Evolutionary conservation across 768 basidiomycete genomes (phyloP).

Genomic region (Russula compacta): DNA sequence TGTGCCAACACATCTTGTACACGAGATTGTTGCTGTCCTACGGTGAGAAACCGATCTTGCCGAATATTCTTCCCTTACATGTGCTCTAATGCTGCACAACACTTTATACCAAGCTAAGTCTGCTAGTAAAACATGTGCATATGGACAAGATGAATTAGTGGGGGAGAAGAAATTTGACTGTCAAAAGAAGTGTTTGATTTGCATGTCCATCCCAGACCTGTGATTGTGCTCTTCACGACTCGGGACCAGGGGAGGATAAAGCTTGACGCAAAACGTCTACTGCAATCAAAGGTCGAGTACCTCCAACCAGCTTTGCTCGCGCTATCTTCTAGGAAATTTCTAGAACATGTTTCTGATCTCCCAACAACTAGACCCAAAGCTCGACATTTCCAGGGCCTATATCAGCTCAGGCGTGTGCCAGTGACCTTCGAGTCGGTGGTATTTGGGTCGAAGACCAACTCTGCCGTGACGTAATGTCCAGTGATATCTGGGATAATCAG

Average conservation of each 20-base stretch:
- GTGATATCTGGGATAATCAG: background rate
- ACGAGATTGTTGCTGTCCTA: background rate
- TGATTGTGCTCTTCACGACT: slow-evolving; percentile 14
- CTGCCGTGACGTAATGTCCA: background rate
- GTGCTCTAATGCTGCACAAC: background rate
- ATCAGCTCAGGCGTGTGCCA: background rate
- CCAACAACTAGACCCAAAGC: background rate
- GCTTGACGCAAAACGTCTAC: slow-evolving; percentile 17
- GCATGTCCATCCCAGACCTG: slow-evolving; percentile 14
- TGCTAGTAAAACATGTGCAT: background rate
- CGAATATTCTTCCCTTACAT: slow-evolving; percentile 4
- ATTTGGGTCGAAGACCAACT: background rate
- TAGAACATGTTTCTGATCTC: background rate
- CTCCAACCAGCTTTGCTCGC: background rate
- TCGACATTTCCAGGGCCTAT: background rate
- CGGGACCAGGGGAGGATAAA: background rate
- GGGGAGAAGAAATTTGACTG: background rate
- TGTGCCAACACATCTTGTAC: slow-evolving; percentile 5
- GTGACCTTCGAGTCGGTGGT: background rate
- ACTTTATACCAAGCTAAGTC: slow-evolving; percentile 19
- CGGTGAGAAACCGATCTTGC: slow-evolving; percentile 10
- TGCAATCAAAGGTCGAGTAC: slow-evolving; percentile 1
- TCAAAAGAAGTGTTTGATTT: slow-evolving; percentile 15
- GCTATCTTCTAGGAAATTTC: background rate
- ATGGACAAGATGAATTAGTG: background rate